Percentiles rank a stretch among this genome's conserved stretches.
These are phyloP conservation scores for Backusella psychrophila DNA, from an alignment of 192 early-diverging fungal species.

Conservation along the genomic window DNA sequence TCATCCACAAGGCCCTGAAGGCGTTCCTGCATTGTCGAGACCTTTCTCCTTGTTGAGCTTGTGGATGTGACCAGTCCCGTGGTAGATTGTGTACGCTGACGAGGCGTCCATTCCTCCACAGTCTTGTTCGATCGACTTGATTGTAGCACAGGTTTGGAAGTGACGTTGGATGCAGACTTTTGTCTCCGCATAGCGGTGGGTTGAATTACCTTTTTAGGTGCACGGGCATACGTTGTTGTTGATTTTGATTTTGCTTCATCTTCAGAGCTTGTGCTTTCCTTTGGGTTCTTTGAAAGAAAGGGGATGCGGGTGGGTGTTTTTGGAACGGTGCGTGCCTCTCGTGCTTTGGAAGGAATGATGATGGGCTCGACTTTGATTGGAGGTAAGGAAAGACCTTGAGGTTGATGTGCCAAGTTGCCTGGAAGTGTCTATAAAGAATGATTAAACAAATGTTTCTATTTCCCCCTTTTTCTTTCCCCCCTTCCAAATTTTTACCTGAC, in stretches of 20 bases:
- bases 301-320: conserved; percentile 18
- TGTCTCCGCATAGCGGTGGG: background rate
- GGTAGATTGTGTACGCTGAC: background rate
- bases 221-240: conserved; percentile 1
- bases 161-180: background rate
- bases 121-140: background rate
- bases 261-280: conserved; percentile 2
- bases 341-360: background rate
- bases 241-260: conserved; percentile 11
- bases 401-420: conserved; percentile 7
- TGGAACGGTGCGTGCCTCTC: background rate
- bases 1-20: conserved; percentile 14
- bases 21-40: conserved; percentile 5
- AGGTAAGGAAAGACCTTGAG: conserved; percentile 5
- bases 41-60: background rate
- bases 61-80: background rate
- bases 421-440: conserved; percentile 11
- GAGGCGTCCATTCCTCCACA: background rate
- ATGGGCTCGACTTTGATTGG: conserved; percentile 21
- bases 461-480: background rate
- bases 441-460: background rate
- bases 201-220: conserved; percentile 6
- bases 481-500: conserved; percentile 6
- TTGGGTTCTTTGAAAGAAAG: background rate
- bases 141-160: background rate